Conservation (phyloP, 1,284 basidiomycete genomes). For the Sporisorium exsertum region DNA sequence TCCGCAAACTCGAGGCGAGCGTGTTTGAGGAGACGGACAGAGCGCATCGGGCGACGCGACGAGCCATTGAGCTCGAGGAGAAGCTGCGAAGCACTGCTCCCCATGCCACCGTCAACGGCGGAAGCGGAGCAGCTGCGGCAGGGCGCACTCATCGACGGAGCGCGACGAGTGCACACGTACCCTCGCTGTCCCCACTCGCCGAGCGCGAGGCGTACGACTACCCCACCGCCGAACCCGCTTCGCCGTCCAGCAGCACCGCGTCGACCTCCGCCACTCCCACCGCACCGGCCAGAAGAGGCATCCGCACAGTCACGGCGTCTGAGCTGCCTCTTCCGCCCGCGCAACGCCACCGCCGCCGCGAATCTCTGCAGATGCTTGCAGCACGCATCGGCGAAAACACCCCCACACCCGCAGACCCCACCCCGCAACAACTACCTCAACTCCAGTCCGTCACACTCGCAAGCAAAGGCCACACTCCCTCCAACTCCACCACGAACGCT, state of each 20-base stretch:
- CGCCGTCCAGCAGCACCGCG: neutral
- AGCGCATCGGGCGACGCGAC: constrained; percentile 44
- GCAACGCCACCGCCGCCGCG: constrained; percentile 38
- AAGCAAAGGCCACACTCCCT: constrained; percentile 39
- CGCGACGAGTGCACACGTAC: constrained; percentile 37
- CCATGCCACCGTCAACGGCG: neutral
- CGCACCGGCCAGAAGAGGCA: constrained; percentile 24
- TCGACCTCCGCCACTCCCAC: constrained; percentile 1
- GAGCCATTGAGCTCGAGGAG: constrained; percentile 55
- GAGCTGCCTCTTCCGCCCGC: constrained; percentile 39
- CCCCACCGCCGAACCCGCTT: neutral
- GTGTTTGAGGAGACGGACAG: constrained; percentile 58
- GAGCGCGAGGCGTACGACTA: constrained; percentile 33
- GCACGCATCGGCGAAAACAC: constrained; percentile 28
- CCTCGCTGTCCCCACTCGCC: constrained; percentile 37
- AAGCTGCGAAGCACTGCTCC: neutral
- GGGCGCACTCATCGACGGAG: constrained; percentile 29
- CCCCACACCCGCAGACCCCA: neutral
- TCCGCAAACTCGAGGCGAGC: constrained; percentile 54
- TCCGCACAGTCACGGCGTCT: constrained; percentile 34
- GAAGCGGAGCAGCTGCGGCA: neutral
- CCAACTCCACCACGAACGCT: constrained; percentile 16
- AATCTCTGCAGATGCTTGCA: constrained; percentile 46
- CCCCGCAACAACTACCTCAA: neutral
- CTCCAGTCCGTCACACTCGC: constrained; percentile 16